A percentile compares a stretch with the other conserved stretches of the same genome.
These are phyloP conservation scores for Fusarium compactum DNA, from an alignment of 2,329 filamentous ascomycete genomes.

Conservation along the genomic window DNA sequence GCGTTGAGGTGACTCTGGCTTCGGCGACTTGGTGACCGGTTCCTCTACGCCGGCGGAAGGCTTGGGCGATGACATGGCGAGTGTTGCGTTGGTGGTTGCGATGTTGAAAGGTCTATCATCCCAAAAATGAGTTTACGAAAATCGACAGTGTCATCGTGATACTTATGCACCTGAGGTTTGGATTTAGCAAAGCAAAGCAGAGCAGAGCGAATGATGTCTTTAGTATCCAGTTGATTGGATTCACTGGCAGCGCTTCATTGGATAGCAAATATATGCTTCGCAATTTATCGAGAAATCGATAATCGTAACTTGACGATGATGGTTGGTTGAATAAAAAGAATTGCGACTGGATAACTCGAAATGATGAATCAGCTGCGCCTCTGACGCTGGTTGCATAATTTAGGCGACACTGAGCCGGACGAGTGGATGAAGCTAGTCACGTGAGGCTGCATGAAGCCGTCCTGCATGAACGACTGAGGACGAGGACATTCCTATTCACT, in stretches of 20 bases:
- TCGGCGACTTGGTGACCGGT: slow-evolving; percentile 26
- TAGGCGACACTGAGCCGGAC: not conserved
- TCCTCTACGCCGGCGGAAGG: slow-evolving; percentile 30
- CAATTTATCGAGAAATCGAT: slow-evolving; percentile 18
- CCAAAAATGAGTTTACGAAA: slow-evolving; percentile 56
- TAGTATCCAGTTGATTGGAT: slow-evolving; percentile 25
- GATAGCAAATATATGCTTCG: slow-evolving; percentile 35
- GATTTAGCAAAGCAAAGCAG: slow-evolving; percentile 43
- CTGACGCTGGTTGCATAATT: slow-evolving; percentile 28
- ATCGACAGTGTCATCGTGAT: slow-evolving; percentile 51
- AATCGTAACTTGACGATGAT: slow-evolving; percentile 11
- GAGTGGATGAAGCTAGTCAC: slow-evolving; percentile 1
- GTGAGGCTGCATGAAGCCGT: not conserved
- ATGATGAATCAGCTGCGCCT: slow-evolving; percentile 37
- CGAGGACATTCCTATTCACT: not conserved
- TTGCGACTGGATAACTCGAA: slow-evolving; percentile 5
- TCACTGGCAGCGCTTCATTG: slow-evolving; percentile 35
- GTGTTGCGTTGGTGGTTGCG: slow-evolving; percentile 22
- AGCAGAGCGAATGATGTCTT: slow-evolving; percentile 18
- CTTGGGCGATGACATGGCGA: slow-evolving; percentile 43
- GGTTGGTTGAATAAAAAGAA: slow-evolving; percentile 6
- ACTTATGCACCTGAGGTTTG: slow-evolving; percentile 56
- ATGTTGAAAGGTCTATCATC: slow-evolving; percentile 50
- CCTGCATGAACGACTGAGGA: not conserved
- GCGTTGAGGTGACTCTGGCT: slow-evolving; percentile 17